Percentiles rank a stretch among this genome's conserved stretches.
Conservation (phyloP, 495 filamentous ascomycete genomes). For the Penicillium canariense region DNA sequence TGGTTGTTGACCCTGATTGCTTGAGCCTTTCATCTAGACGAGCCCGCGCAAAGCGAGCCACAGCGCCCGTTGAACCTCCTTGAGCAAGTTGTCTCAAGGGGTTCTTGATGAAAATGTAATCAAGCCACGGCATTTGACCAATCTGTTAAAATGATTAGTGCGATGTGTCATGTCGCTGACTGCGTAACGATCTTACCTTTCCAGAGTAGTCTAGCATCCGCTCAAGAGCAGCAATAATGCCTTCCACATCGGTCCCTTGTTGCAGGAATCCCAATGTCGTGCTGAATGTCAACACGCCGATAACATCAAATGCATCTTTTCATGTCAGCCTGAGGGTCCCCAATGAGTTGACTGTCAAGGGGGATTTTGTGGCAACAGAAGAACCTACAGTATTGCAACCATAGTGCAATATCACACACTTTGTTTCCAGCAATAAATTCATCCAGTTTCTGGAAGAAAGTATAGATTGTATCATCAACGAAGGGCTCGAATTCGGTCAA, state of each 20-base stretch:
- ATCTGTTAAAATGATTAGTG: conserved; percentile 16
- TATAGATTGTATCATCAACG: conserved; percentile 32
- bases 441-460: conserved; percentile 37
- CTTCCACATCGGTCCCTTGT: conserved; percentile 34
- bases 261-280: conserved; percentile 41
- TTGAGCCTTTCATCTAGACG: conserved; percentile 43
- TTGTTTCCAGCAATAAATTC: conserved; percentile 23
- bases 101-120: conserved; percentile 52
- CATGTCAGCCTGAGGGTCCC: background rate
- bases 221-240: conserved; percentile 27
- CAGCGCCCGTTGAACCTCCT: conserved; percentile 28
- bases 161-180: background rate
- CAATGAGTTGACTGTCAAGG: background rate
- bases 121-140: conserved; percentile 52
- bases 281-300: conserved; percentile 37
- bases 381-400: conserved; percentile 40
- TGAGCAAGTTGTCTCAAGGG: conserved; percentile 38
- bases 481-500: conserved; percentile 36
- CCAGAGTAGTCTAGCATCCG: conserved; percentile 20
- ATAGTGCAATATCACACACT: conserved; percentile 37
- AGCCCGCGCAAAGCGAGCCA: conserved; percentile 44
- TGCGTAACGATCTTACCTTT: conserved; percentile 1
- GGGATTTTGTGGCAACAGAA: background rate
- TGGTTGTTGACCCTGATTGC: background rate
- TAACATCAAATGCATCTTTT: conserved; percentile 42